These are phyloP conservation scores for Trypanosoma caninum DNA, from an alignment of 208 protist genomes.

Conservation along the genomic window DNA sequence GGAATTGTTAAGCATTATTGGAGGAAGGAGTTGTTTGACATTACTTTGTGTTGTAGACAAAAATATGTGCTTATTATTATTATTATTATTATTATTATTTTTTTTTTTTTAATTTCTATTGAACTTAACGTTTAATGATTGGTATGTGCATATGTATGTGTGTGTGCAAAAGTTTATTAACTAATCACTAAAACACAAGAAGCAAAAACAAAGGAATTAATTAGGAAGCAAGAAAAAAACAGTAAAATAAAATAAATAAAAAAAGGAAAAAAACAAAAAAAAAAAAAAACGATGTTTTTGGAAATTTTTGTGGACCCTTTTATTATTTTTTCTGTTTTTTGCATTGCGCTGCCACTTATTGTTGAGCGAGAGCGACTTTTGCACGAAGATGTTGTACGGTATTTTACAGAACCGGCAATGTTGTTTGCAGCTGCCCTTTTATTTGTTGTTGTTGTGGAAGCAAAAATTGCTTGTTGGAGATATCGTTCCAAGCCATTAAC, in stretches of 20 bases:
- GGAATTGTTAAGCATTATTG: too few relatives aligned
- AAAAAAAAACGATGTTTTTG: conserved; percentile 10
- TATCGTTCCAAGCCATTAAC: neutral
- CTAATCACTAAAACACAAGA: too few relatives aligned
- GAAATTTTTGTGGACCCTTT: conserved; percentile 60
- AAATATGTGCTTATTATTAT: too few relatives aligned
- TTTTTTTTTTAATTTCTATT: too few relatives aligned
- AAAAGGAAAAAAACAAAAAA: neutral
- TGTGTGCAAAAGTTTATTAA: too few relatives aligned
- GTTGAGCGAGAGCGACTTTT: conserved; percentile 31
- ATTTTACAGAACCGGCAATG: conserved; percentile 59
- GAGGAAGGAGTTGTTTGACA: too few relatives aligned
- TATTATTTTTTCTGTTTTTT: conserved; percentile 54
- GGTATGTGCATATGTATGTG: too few relatives aligned
- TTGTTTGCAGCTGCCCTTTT: conserved; percentile 20
- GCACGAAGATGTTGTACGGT: conserved; percentile 29
- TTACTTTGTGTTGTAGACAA: too few relatives aligned
- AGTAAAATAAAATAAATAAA: neutral
- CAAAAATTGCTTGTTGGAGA: conserved; percentile 1
- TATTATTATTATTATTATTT: too few relatives aligned
- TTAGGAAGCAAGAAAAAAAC: neutral
- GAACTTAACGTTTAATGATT: too few relatives aligned
- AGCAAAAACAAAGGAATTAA: too few relatives aligned
- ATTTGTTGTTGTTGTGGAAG: conserved; percentile 21
- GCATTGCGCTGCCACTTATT: conserved; percentile 43